Percentiles rank a stretch among this genome's conserved stretches.
These are phyloP conservation scores for Podaxis pistillaris DNA, from an alignment of 768 basidiomycete genomes.

Conservation along the genomic window DNA sequence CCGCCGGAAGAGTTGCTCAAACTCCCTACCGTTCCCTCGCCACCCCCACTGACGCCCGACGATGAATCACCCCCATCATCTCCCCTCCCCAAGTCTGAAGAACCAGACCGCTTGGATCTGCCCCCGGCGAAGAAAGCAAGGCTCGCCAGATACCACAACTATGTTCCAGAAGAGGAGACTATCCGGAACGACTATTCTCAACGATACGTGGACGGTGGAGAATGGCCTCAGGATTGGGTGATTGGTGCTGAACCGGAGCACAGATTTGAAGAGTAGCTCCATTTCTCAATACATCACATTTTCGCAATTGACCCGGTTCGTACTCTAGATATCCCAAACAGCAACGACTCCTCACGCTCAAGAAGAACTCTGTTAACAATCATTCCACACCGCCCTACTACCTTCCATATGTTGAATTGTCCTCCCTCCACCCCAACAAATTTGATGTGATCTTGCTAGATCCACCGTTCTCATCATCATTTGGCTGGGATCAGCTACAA, in stretches of 20 bases:
- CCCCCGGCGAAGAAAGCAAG: constrained; percentile 77
- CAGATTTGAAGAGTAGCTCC: constrained; percentile 90
- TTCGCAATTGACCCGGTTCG: neutral
- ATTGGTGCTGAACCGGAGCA: constrained; percentile 84
- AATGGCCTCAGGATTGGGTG: constrained; percentile 94
- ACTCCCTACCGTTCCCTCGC: constrained; percentile 58
- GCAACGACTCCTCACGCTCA: constrained; percentile 77
- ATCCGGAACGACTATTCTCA: constrained; percentile 94
- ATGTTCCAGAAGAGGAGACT: constrained; percentile 92
- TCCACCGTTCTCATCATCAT: constrained; percentile 84
- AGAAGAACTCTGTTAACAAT: constrained; percentile 72
- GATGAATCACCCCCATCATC: constrained; percentile 45
- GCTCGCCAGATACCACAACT: constrained; percentile 69
- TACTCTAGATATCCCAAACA: constrained; percentile 87
- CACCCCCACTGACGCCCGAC: constrained; percentile 51
- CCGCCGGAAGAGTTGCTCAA: constrained; percentile 55
- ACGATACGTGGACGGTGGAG: constrained; percentile 86
- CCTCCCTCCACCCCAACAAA: constrained; percentile 58
- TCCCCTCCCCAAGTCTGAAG: constrained; percentile 38
- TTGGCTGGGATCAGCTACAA: constrained; percentile 82
- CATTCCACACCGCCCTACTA: constrained; percentile 74
- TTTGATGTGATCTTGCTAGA: constrained; percentile 93
- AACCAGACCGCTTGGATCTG: constrained; percentile 17
- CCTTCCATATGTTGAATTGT: constrained; percentile 58
- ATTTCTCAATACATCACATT: constrained; percentile 4